Evolutionary conservation across 352 stramenopile genomes (phyloP), one percentile per base, ranked within the genome.

Genomic region (Phytophthora macrochlamydospora): DNA sequence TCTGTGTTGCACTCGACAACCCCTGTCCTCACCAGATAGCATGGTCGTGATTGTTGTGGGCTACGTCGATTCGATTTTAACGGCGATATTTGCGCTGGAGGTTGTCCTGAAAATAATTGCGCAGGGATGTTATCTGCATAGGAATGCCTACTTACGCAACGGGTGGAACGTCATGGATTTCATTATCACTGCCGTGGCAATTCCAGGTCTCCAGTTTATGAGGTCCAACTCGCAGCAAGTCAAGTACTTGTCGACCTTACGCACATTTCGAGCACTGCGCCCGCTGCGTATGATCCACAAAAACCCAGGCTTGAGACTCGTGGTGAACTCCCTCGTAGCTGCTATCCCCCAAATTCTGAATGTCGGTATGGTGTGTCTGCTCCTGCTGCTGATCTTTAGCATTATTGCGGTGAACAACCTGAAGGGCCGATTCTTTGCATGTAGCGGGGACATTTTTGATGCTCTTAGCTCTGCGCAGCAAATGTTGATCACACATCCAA

Each of bases 401-500:
- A 97, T 98, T 55, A 79, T 98, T 51, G 87, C 88, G 7, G 90
- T 98, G 0, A 95, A 89, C 48, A 97, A 97, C 69, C 81, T 98
- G 65, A 98, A 98, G 67, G 93, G 92, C 57, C 77, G 79, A 57
- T 81, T 98, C 56, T 87, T 71, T 38, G 79, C 65, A 24, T 87
- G 82, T 68, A 55, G 79, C 78, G 77, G 80, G 56, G 65, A 67
- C 51, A 53, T 86, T 54, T 90, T 87, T 24, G 77, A 85, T 32
- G 56, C 65, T 40, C 67, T 89, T 12, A 70, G 35, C 2, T 7
- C 12, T 4, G 55, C 48, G 3, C 75, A 83, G 32, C 75, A 79
- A 49, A 33, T 51, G 0, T 56, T 89, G 28, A 52, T 92, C 54
- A 83, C 75, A 18, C 75, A 64, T 9, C 83, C 83, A 8, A 75